Evolutionary conservation across 805 yeast species (phyloP), one percentile per base, ranked within the genome.

Genomic region (Naumovozyma baii): DNA sequence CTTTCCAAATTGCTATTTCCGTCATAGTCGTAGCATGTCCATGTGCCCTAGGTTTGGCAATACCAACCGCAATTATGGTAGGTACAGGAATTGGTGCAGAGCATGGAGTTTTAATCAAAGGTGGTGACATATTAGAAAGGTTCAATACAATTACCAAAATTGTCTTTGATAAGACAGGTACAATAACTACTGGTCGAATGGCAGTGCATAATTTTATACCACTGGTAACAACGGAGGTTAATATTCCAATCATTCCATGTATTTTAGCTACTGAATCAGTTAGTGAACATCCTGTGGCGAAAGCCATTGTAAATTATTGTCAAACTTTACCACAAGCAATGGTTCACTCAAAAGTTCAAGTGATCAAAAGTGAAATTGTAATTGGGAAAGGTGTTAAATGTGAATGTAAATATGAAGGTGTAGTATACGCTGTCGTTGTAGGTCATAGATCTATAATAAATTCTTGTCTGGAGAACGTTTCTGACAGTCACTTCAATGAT

Each of bases 11-110:
- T 34, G 80, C 94, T 4, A 90, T 92, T 19, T 79, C 94, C 5
- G 98, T 92, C 4, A 75, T 94, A 47, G 96, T 92, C 9, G 96
- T 92, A 37, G 98, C 98, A 1, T 92, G 99, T 62, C 99, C 99
- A 0, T 92, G 98, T 70, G 97, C 98, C 0, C 64, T 92, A 18
- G 99, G 98, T 2, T 69, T 92, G 37, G 96, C 96, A 3, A 95
- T 97, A 0, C 99, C 99, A 1, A 94, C 98, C 1, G 97, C 97
- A 0, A 85, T 92, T 9, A 92, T 94, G 96, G 98, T 92, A 2
- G 98, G 96, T 7, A 90, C 97, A 2, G 98, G 98, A 31, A 81
- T 86, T 17, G 97, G 95, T 31, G 97, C 98, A 0, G 61, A 74
- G 12, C 70, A 85, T 59, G 97, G 98, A 15, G 82, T 92, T 4